Conservation (phyloP, 805 yeast genomes). For the Metschnikowia gelsemii region DNA sequence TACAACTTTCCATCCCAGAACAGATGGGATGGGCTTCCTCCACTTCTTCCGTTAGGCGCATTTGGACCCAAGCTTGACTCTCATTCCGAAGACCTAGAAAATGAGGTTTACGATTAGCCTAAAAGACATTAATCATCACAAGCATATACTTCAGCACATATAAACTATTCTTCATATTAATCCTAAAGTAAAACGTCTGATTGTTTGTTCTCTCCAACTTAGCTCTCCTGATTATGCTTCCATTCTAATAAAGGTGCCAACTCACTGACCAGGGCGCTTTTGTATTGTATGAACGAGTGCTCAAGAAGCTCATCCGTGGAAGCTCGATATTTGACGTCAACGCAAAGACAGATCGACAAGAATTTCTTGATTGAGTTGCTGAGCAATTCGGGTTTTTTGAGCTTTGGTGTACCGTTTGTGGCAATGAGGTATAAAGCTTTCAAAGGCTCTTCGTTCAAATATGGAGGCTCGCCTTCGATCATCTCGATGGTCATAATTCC, state of each 20-base stretch:
- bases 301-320: conserved; percentile 81
- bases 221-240: conserved; percentile 26
- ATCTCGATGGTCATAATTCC: conserved; percentile 86
- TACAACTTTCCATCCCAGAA: conserved; percentile 2
- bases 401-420: conserved; percentile 77
- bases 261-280: conserved; percentile 60
- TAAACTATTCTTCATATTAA: neutral
- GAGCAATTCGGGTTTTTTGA: conserved; percentile 65
- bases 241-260: conserved; percentile 59
- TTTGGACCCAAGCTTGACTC: conserved; percentile 1
- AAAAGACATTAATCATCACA: neutral
- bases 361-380: conserved; percentile 80
- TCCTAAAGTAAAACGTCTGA: neutral
- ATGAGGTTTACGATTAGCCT: conserved; percentile 8
- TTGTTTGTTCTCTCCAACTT: neutral
- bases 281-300: conserved; percentile 64
- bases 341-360: conserved; percentile 87
- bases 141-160: neutral
- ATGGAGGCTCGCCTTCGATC: conserved; percentile 87
- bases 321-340: conserved; percentile 90
- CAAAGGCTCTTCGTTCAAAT: conserved; percentile 74
- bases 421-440: conserved; percentile 75
- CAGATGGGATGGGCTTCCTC: conserved; percentile 9
- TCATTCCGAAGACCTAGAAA: conserved; percentile 5
- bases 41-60: neutral